A percentile compares a stretch with the other conserved stretches of the same genome.
phyloP scores from a whole-genome alignment of 2,329 filamentous ascomycete species.

The Fusarium nodosum region DNA sequence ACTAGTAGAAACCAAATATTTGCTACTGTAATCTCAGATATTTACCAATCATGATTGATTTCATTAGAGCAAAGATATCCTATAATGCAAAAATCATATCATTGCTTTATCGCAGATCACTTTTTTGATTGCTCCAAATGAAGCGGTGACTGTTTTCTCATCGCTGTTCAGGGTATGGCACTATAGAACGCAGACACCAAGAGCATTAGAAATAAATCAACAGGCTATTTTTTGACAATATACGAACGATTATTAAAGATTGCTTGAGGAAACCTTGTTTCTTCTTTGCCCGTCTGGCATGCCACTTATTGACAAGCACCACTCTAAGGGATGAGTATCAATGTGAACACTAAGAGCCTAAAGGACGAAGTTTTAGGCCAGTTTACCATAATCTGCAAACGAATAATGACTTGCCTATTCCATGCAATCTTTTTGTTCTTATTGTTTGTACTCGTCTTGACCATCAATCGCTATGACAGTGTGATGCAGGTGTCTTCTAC shows the following conservation, averaged over 20 bases:
- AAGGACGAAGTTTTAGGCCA: background rate
- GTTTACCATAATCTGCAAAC: background rate
- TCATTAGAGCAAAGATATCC: background rate
- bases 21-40: background rate
- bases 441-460: background rate
- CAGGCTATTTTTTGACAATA: background rate
- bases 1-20: background rate
- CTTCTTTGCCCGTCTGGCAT: background rate
- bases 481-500: background rate
- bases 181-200: background rate
- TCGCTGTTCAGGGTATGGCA: background rate
- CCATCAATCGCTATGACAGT: background rate
- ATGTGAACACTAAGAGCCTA: no score
- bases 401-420: background rate
- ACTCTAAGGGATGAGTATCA: no score
- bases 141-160: background rate
- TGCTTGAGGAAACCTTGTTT: no score
- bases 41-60: background rate
- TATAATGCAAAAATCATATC: background rate
- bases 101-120: no score
- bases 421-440: accelerated
- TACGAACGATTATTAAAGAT: background rate
- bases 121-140: background rate
- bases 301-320: background rate
- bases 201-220: background rate